These are phyloP conservation scores for Pythium aquatile DNA, from an alignment of 352 stramenopile species.

Conservation along the genomic window DNA sequence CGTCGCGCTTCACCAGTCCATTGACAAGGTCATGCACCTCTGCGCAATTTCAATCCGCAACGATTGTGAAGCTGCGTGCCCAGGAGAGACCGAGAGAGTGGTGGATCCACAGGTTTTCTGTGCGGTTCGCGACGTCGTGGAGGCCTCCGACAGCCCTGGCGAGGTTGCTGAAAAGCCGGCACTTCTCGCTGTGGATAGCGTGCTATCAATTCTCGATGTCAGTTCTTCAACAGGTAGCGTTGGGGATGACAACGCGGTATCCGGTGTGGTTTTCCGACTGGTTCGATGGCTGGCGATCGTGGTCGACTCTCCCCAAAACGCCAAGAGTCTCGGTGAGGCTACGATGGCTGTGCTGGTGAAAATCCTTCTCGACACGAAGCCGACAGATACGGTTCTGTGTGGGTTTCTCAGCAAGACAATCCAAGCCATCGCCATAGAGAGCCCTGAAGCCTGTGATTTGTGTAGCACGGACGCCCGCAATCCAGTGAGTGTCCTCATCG, in stretches of 20 bases:
- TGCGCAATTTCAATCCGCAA: slow-evolving; percentile 14
- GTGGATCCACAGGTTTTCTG: slow-evolving; percentile 32
- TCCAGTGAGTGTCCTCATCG: slow-evolving; percentile 29
- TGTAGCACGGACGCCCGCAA: slow-evolving; percentile 34
- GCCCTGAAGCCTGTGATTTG: slow-evolving; percentile 36
- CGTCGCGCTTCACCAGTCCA: slow-evolving; percentile 42
- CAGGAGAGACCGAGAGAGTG: neutral
- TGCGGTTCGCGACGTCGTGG: neutral
- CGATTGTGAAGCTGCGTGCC: neutral
- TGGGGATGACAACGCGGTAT: slow-evolving; percentile 6
- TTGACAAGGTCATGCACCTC: slow-evolving; percentile 62
- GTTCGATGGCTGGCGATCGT: slow-evolving; percentile 52
- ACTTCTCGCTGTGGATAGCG: slow-evolving; percentile 33
- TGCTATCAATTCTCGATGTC: slow-evolving; percentile 40
- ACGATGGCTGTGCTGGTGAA: slow-evolving; percentile 33
- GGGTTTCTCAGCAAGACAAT: slow-evolving; percentile 52
- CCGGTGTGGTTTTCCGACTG: slow-evolving; percentile 38
- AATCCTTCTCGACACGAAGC: slow-evolving; percentile 32
- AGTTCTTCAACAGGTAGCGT: neutral
- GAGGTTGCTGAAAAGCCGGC: slow-evolving; percentile 23
- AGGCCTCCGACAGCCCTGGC: neutral
- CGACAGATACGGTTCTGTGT: slow-evolving; percentile 31
- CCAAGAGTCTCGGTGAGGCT: slow-evolving; percentile 38
- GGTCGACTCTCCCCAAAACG: slow-evolving; percentile 41
- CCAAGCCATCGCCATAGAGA: slow-evolving; percentile 36